These are phyloP conservation scores for Podaxis mareebaensis DNA, from an alignment of 768 basidiomycete species.

Conservation along the genomic window DNA sequence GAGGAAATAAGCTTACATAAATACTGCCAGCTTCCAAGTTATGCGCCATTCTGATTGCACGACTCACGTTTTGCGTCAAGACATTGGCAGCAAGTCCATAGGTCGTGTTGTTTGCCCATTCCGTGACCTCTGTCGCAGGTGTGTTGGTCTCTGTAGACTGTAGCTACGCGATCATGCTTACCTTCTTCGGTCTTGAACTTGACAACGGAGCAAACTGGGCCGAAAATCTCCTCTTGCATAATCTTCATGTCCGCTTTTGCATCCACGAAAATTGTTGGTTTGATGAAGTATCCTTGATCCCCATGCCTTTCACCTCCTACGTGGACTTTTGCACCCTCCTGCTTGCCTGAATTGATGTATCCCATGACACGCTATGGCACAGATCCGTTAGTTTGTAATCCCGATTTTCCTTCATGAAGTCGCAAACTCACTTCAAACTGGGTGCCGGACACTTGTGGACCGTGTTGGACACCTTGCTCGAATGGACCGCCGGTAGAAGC, in stretches of 20 bases:
- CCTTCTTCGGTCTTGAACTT: conserved; percentile 69
- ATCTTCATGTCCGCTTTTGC: conserved; percentile 72
- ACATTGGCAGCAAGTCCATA: conserved; percentile 83
- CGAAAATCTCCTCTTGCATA: conserved; percentile 76
- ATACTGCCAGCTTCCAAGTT: conserved; percentile 66
- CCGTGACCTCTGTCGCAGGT: conserved; percentile 40
- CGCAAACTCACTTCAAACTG: conserved; percentile 57
- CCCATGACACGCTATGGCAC: conserved; percentile 61
- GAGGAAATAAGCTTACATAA: conserved; percentile 40
- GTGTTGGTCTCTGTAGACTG: not conserved
- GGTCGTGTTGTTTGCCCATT: conserved; percentile 70
- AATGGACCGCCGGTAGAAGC: conserved; percentile 69
- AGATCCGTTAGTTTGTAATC: not conserved
- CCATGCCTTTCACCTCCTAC: conserved; percentile 63
- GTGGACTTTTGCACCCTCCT: conserved; percentile 68
- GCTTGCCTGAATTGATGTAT: conserved; percentile 77
- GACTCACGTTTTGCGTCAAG: conserved; percentile 67
- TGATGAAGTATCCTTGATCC: conserved; percentile 59
- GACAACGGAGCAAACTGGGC: conserved; percentile 76
- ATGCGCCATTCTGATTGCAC: conserved; percentile 66
- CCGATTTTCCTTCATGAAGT: not conserved
- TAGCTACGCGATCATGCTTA: not conserved
- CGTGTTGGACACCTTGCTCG: conserved; percentile 52
- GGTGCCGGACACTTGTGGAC: conserved; percentile 69
- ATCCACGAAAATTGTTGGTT: conserved; percentile 76